Evolutionary conservation across 176 grass and related monocot genomes (phyloP), one percentile per base, ranked within the genome.

Genomic region (Aegilops sharonensis): DNA sequence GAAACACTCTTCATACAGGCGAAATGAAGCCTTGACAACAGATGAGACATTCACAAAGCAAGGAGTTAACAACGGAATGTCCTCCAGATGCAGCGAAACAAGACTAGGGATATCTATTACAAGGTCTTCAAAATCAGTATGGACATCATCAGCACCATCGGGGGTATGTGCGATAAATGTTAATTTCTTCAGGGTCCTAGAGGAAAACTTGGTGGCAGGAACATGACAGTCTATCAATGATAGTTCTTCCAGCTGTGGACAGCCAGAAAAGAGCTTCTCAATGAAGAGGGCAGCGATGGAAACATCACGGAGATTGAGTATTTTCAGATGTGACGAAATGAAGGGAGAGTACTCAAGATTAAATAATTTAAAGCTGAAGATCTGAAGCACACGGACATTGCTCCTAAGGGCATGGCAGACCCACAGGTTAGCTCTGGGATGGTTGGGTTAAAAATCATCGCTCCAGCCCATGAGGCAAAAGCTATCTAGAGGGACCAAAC

Each of bases 41-140:
- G 74, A 77, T 34, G 74, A 57, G 27, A 77, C 47, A 56, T 77
- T 77, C 74, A 77, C 74, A 77, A 57, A 25, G 29, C 48, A 59
- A 59, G 75, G 50, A 59, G 48, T 20, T 35, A 78, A 78, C 17
- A 59, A 59, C 1, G 75, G 75, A 78, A 78, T 27, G 75, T 36
- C 21, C 50, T 78, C 75, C 30, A 78, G 30, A 56, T 78, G 29
- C 5, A 78, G 75, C 10, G 18, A 78, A 78, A 78, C 75, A 78
- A 78, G 75, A 56, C 75, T 78, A 6, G 50, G 75, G 30, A 18
- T 78, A 78, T 78, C 75, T 59, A 59, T 78, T 30, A 78, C 75
- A 78, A 69, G 67, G 32, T 78, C 27, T 35, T 78, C 50, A 78
- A 35, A 78, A 78, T 78, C 75, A 35, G 2, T 10, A 21, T 57